These are phyloP conservation scores for Camelina hispida DNA, from an alignment of 345 rosid species.

Conservation along the genomic window DNA sequence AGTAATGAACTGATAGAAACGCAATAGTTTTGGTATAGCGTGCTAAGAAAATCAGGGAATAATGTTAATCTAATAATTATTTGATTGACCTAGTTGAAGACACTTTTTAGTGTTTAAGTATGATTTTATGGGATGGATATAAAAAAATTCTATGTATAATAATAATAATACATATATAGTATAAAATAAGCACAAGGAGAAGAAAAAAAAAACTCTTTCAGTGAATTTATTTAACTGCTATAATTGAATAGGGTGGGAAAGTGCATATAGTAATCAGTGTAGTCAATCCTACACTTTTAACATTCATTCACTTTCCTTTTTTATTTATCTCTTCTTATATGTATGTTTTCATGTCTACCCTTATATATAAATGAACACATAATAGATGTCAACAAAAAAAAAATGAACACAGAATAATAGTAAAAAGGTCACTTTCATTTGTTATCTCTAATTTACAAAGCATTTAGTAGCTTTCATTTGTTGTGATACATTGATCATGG, in stretches of 20 bases:
- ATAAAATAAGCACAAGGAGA: neutral
- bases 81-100: neutral
- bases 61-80: neutral
- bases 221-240: neutral
- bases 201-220: neutral
- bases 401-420: too few species aligned
- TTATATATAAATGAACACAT: neutral
- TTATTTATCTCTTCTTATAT: neutral
- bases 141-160: neutral
- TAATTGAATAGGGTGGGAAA: too few species aligned
- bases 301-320: neutral
- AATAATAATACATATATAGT: neutral
- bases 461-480: neutral
- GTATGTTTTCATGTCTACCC: neutral
- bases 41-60: neutral
- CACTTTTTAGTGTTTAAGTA: neutral
- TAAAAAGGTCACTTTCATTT: too few species aligned
- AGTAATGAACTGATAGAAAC: neutral
- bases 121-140: neutral
- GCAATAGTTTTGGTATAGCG: neutral
- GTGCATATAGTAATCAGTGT: neutral
- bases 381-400: too few species aligned
- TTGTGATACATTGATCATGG: conserved; percentile 3
- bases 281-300: neutral
- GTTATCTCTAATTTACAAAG: too few species aligned